Percentiles rank a stretch among this genome's conserved stretches.
Conservation (phyloP, 164 flowering plant species). For the Aristolochia californica region DNA sequence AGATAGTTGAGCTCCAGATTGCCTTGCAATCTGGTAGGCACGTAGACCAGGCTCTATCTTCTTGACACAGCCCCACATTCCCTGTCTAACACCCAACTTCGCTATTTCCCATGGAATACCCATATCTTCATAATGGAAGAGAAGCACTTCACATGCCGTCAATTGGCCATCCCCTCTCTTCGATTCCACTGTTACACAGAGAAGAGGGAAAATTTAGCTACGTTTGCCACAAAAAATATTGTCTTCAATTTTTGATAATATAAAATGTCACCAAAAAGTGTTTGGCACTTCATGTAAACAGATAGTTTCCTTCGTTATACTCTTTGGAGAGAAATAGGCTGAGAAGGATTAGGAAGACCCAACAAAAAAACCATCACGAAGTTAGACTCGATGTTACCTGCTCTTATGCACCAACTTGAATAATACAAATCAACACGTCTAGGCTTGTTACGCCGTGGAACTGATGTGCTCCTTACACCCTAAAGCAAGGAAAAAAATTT, state of each 20-base stretch:
- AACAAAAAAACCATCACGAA: neutral
- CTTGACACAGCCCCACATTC: slow-evolving; percentile 78
- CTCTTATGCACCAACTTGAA: slow-evolving; percentile 67
- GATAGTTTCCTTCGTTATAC: too few species aligned
- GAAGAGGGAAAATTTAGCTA: too few species aligned
- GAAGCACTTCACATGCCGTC: slow-evolving; percentile 63
- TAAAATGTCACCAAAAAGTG: neutral
- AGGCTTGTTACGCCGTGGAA: slow-evolving; percentile 49
- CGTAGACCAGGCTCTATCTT: slow-evolving; percentile 57
- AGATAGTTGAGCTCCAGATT: slow-evolving; percentile 32
- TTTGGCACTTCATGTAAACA: too few species aligned
- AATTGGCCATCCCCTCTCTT: slow-evolving; percentile 38
- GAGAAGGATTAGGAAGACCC: too few species aligned
- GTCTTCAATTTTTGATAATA: neutral
- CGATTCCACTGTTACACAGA: slow-evolving; percentile 45
- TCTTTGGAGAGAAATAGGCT: neutral
- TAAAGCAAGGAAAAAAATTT: slow-evolving; percentile 10
- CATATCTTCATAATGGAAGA: slow-evolving; percentile 80
- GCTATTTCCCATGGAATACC: slow-evolving; percentile 81
- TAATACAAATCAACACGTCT: slow-evolving; percentile 69
- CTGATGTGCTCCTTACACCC: slow-evolving; percentile 41
- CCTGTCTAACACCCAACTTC: slow-evolving; percentile 60
- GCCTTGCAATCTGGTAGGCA: slow-evolving; percentile 46
- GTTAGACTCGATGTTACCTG: slow-evolving; percentile 27
- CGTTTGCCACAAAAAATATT: too few species aligned